Evolutionary conservation across 208 protist species (phyloP).

Genomic region (Crithidia expoeki): DNA sequence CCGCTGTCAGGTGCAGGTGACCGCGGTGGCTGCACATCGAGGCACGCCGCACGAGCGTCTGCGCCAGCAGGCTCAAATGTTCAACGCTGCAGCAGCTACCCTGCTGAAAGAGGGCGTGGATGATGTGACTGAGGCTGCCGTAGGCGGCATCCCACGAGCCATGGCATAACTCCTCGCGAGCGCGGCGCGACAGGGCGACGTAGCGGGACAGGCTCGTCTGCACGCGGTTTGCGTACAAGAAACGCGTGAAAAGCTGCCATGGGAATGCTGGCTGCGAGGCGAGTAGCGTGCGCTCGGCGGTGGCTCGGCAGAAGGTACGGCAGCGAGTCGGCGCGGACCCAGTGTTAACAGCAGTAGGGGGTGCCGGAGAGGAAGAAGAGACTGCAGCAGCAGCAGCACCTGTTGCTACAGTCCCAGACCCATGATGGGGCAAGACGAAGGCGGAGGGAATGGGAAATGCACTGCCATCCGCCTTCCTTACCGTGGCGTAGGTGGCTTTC

Average conservation of each 20-base stretch:
- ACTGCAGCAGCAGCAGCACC: neutral
- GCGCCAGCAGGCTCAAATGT: slow-evolving; percentile 22
- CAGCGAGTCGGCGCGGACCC: neutral
- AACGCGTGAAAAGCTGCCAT: slow-evolving; percentile 29
- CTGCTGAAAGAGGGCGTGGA: slow-evolving; percentile 35
- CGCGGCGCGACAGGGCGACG: slow-evolving; percentile 11
- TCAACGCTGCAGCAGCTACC: slow-evolving; percentile 36
- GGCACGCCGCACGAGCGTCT: slow-evolving; percentile 30
- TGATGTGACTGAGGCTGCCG: slow-evolving; percentile 27
- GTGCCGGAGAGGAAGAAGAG: neutral
- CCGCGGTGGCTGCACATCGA: slow-evolving; percentile 31
- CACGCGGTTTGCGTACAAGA: slow-evolving; percentile 38
- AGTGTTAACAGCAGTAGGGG: too few relatives aligned
- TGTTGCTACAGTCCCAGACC: too few relatives aligned
- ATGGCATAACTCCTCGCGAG: slow-evolving; percentile 24
- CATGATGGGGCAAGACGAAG: neutral
- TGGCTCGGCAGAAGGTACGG: slow-evolving; percentile 30
- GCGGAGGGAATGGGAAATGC: neutral
- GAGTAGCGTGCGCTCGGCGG: slow-evolving; percentile 29
- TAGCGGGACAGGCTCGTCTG: slow-evolving; percentile 17
- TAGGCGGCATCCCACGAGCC: slow-evolving; percentile 25
- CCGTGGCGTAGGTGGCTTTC: slow-evolving; percentile 3
- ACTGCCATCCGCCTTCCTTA: neutral
- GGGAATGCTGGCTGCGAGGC: slow-evolving; percentile 15
- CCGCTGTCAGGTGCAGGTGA: slow-evolving; percentile 25